Percentiles rank a stretch among this genome's conserved stretches.
These are phyloP conservation scores for Ceratopteris richardii DNA, from an alignment of 75 land plant species.

Conservation along the genomic window DNA sequence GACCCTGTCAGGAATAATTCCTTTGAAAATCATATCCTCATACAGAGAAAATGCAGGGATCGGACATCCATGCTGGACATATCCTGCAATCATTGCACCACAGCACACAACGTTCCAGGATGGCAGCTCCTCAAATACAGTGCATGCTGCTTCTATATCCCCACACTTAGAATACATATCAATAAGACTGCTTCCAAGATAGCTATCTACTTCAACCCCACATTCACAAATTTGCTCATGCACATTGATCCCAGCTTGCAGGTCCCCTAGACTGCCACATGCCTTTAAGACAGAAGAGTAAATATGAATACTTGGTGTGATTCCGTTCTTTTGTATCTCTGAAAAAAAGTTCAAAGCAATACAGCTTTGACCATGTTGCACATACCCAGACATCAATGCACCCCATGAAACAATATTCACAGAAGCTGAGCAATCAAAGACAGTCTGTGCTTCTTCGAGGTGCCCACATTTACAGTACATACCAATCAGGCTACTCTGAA, in stretches of 20 bases:
- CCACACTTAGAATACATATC: conserved; percentile 28
- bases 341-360: conserved; percentile 15
- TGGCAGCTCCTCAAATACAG: conserved; percentile 11
- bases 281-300: conserved; percentile 15
- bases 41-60: conserved; percentile 25
- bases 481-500: conserved; percentile 7
- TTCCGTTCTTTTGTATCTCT: conserved; percentile 4
- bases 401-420: conserved; percentile 42
- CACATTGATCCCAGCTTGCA: conserved; percentile 19
- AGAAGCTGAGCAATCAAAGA: conserved; percentile 35
- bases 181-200: conserved; percentile 11
- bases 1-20: conserved; percentile 24
- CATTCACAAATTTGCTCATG: conserved; percentile 16
- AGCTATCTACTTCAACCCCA: conserved; percentile 7
- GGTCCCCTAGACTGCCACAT: conserved; percentile 13
- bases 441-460: neutral
- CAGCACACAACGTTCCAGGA: conserved; percentile 20
- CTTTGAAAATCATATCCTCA: conserved; percentile 24
- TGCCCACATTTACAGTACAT: conserved; percentile 17
- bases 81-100: conserved; percentile 22
- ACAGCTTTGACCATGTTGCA: conserved; percentile 1
- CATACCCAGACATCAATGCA: conserved; percentile 22
- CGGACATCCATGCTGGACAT: conserved; percentile 10
- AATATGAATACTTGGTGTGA: conserved; percentile 14
- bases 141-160: conserved; percentile 11